These are phyloP conservation scores for Trichoderma orchidacearum DNA, from an alignment of 495 filamentous ascomycete species.

Conservation along the genomic window DNA sequence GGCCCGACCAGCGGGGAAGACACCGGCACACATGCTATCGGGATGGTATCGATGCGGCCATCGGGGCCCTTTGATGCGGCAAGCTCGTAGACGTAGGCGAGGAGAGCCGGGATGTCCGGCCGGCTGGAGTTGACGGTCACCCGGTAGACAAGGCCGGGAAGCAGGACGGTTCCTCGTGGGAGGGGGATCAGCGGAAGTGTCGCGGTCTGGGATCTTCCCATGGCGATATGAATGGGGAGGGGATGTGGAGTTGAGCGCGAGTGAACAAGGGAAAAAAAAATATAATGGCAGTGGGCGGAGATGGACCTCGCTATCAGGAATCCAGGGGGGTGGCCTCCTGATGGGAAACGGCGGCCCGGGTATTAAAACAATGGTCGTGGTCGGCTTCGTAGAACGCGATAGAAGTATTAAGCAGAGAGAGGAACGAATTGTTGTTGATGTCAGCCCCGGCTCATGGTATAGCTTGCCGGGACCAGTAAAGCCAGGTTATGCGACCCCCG, in stretches of 20 bases:
- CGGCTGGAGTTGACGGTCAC: slow-evolving; percentile 61
- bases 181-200: slow-evolving; percentile 64
- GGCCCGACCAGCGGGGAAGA: slow-evolving; percentile 52
- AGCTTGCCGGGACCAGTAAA: neutral
- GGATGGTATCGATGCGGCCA: slow-evolving; percentile 45
- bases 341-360: neutral
- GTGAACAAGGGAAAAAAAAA: neutral
- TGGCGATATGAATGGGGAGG: neutral
- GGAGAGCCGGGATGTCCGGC: slow-evolving; percentile 68
- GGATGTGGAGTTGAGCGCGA: neutral
- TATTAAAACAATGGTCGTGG: neutral
- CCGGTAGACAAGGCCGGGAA: slow-evolving; percentile 67
- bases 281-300: neutral
- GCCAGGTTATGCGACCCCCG: neutral
- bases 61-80: slow-evolving; percentile 49
- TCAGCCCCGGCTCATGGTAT: neutral
- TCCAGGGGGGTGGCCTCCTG: neutral
- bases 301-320: neutral
- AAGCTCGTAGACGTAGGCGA: slow-evolving; percentile 60
- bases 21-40: slow-evolving; percentile 72
- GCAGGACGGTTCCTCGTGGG: slow-evolving; percentile 57
- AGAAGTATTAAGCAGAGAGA: slow-evolving; percentile 2
- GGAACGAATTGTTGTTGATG: slow-evolving; percentile 2
- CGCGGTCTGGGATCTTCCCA: slow-evolving; percentile 19
- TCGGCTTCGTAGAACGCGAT: neutral